A percentile compares a stretch with the other conserved stretches of the same genome.
Evolutionary conservation across 331 rosid genomes (phyloP).

Genomic region (Erythrophleum ivorense): DNA sequence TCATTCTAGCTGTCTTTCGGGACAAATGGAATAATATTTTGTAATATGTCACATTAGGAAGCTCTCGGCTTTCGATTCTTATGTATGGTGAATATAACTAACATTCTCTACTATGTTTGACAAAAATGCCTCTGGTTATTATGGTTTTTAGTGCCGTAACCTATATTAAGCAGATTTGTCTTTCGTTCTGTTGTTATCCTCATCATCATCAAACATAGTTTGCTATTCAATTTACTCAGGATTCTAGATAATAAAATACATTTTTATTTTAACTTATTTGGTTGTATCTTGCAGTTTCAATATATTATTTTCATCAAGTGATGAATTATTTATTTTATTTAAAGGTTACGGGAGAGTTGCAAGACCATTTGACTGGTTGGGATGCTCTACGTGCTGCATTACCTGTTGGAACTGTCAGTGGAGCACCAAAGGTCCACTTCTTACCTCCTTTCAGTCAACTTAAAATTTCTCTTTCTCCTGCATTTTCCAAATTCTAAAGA

Average conservation of each 20-base stretch:
- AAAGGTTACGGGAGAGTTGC: conserved; percentile 87
- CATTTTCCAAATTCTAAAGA: conserved; percentile 11
- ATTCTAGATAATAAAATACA: no score
- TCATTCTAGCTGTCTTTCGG: no score
- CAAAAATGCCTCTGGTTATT: no score
- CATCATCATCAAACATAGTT: no score
- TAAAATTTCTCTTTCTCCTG: background rate
- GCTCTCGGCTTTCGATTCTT: no score
- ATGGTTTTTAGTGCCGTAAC: background rate
- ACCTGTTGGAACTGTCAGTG: conserved; percentile 98
- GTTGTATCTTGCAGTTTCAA: conserved; percentile 9
- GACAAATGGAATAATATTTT: no score
- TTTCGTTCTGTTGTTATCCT: background rate
- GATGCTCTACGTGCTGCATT: conserved; percentile 85
- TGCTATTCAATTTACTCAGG: background rate
- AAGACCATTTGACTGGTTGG: conserved; percentile 74
- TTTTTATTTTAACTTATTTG: background rate
- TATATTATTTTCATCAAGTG: background rate
- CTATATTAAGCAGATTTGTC: background rate
- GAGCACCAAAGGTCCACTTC: conserved; percentile 87
- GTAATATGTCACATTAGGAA: no score
- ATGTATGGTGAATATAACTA: no score
- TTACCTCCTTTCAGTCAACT: background rate
- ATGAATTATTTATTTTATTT: conserved; percentile 14
- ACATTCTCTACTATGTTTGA: no score